Conservation (phyloP, 2,329 filamentous ascomycete species). For the Penicillium glabrum region DNA sequence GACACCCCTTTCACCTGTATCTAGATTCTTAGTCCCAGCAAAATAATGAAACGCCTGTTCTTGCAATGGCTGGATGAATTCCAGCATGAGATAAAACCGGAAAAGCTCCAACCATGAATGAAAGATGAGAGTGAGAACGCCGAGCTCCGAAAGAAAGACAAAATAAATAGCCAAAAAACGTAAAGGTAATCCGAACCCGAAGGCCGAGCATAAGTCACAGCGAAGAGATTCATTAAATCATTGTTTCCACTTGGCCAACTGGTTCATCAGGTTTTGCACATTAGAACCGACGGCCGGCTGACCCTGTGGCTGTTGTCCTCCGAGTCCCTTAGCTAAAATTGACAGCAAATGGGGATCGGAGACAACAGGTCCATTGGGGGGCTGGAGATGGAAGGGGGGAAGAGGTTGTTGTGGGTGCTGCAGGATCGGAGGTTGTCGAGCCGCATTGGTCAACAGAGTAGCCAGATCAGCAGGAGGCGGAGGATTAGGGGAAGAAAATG, state of each 20-base stretch:
- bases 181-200: conserved; percentile 7
- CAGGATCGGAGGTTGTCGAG: conserved; percentile 37
- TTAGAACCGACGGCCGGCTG: conserved; percentile 37
- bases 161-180: conserved; percentile 17
- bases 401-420: conserved; percentile 30
- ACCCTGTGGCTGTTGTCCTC: conserved; percentile 35
- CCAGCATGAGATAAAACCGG: conserved; percentile 17
- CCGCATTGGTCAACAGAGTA: conserved; percentile 40
- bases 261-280: conserved; percentile 51
- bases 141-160: conserved; percentile 17
- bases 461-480: conserved; percentile 41
- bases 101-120: conserved; percentile 3
- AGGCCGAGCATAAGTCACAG: conserved; percentile 1
- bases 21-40: conserved; percentile 12
- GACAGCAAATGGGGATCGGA: conserved; percentile 40
- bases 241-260: conserved; percentile 49
- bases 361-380: conserved; percentile 27
- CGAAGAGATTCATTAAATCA: conserved; percentile 30
- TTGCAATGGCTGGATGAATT: conserved; percentile 11
- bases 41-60: conserved; percentile 14
- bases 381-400: conserved; percentile 30
- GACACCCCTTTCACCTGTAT: conserved; percentile 16
- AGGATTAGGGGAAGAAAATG: conserved; percentile 34
- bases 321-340: conserved; percentile 39
- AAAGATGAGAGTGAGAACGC: conserved; percentile 15